Base-by-base conservation (phyloP, 1,284 basidiomycete genomes). In the Ceratobasidium sp. region DNA sequence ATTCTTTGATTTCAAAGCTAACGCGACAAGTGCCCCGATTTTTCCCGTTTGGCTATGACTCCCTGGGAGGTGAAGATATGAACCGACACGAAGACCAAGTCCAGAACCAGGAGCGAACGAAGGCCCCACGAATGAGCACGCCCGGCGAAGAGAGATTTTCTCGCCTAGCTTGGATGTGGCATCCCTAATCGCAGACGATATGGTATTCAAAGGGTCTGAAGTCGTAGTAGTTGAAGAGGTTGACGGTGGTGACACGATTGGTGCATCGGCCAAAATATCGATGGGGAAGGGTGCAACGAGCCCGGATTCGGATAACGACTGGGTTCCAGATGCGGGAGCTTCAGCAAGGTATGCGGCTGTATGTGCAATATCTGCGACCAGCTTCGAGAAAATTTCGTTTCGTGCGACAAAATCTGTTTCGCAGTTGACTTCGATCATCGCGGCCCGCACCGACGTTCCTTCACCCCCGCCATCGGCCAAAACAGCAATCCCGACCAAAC, bases 361-460 rank as follows among this genome's bases (percentile, higher is more conserved):
- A 75, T 94, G 89, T 2, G 94, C 91, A 73, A 98, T 89, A 73
- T 94, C 89, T 42, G 85, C 83, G 13, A 92, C 89, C 32, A 96
- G 85, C 70, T 84, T 84, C 6, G 85, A 83, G 76, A 98, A 98
- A 8, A 96, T 83, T 70, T 91, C 87, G 76, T 94, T 96, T 73
- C 93, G 82, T 17, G 89, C 93, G 13, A 98, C 96, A 78, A 98
- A 98, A 80, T 98, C 96, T 47, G 96, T 98, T 82, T 98, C 96
- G 82, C 96, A 98, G 76, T 94, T 95, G 71, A 98, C 83, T 79
- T 98, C 96, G 70, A 98, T 83, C 83, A 98, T 92, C 13, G 90
- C 88, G 5, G 91, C 94, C 29, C 92, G 85, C 47, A 92, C 82
- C 29, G 85, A 85, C 25, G 79, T 76, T 38, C 72, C 69, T 17